Conservation (phyloP, 2,329 filamentous ascomycete genomes). For the Sporothrix pseudoabietina region DNA sequence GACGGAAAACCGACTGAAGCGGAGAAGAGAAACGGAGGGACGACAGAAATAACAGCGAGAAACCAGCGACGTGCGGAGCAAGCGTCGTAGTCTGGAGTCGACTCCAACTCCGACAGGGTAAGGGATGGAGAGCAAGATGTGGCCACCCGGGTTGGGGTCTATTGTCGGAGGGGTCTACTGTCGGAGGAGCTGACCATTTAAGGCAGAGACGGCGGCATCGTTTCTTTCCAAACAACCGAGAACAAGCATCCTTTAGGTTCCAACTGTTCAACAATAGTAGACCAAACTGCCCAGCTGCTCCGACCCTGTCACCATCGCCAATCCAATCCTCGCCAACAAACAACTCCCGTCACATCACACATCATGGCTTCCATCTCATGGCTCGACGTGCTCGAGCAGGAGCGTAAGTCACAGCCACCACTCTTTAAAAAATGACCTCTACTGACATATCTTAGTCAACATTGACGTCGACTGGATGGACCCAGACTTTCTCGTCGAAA, state of each 20-base stretch:
- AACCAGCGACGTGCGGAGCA: not conserved
- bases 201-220: not conserved
- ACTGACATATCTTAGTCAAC: slow-evolving; percentile 44
- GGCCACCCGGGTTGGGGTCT: not conserved
- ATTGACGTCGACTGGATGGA: slow-evolving; percentile 58
- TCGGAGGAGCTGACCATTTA: not conserved
- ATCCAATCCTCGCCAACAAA: not conserved
- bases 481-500: slow-evolving; percentile 49
- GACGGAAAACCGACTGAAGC: not conserved
- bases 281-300: not conserved
- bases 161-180: not conserved
- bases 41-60: not conserved
- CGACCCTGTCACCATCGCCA: not conserved
- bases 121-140: not conserved
- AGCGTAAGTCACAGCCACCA: slow-evolving; percentile 39
- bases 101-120: slow-evolving; percentile 4
- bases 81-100: not conserved
- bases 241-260: not conserved
- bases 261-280: not conserved
- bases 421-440: too few species aligned
- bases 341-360: not conserved
- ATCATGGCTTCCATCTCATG: slow-evolving; percentile 40
- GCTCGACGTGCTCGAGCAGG: slow-evolving; percentile 49
- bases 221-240: not conserved
- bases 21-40: not conserved